Evolutionary conservation across 768 basidiomycete species (phyloP), one percentile per base, ranked within the genome.

Genomic region (Suillus discolor): DNA sequence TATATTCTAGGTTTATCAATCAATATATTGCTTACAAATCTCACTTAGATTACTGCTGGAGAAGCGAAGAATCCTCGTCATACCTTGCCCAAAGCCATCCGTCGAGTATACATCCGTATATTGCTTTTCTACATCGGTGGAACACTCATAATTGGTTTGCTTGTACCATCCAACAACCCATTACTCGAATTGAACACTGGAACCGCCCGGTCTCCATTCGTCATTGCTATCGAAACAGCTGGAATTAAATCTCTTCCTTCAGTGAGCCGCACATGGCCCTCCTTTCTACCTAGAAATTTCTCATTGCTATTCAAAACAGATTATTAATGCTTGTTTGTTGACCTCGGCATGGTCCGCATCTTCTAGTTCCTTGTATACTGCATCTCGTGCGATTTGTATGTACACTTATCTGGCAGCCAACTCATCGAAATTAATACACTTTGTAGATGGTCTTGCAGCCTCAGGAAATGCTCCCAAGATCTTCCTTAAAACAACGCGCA

Each of bases 341-440:
- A 93, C 91, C 44, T 93, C 94, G 2, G 95, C 96, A 6, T 96
- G 92, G 90, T 97, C 95, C 31, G 95, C 96, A 42, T 93, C 92
- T 6, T 90, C 89, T 25, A 91, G 90, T 74, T 94, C 96, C 74
- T 75, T 97, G 53, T 97, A 94, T 79, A 96, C 94, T 6, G 90
- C 90, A 55, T 95, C 94, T 20, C 88, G 92, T 63, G 92, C 91
- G 0, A 83, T 98, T 12, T 96, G 91, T 92, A 67, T 70, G 89
- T 82, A 34, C 49, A 36, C 13, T 41, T 5, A 18, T 5, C 16
- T 51, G 28, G 28, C n/a, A 23, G 20, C 45, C 62, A 42, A 25
- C 12, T 38, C 47, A 31, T 65, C 61, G 38, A 57, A 28, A 54
- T 63, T 45, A 62, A 66, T 41, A n/a, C 3, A 57, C 47, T 47